These are phyloP conservation scores for Leccinum truebloodii DNA, from an alignment of 768 basidiomycete species.

Conservation along the genomic window DNA sequence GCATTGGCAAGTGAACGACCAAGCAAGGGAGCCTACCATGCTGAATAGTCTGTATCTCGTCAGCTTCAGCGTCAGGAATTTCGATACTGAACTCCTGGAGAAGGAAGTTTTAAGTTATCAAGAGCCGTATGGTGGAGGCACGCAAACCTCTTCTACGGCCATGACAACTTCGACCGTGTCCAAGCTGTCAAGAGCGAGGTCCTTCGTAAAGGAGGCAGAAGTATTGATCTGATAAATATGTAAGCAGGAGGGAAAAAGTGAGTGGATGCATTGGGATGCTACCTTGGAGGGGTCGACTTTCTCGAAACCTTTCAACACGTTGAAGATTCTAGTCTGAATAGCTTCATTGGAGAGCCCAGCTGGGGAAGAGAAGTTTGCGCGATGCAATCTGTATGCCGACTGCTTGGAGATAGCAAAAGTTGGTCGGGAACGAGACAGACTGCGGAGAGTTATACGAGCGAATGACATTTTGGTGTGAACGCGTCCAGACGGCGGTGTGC, in stretches of 20 bases:
- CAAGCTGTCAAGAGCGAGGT: slow-evolving; percentile 78
- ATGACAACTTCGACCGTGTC: slow-evolving; percentile 98
- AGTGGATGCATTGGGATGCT: background rate
- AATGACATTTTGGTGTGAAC: slow-evolving; percentile 36
- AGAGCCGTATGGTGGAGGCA: slow-evolving; percentile 4
- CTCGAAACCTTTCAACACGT: slow-evolving; percentile 34
- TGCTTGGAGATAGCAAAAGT: slow-evolving; percentile 33
- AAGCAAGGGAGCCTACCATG: slow-evolving; percentile 62
- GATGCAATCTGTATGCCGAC: slow-evolving; percentile 31
- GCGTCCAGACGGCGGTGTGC: slow-evolving; percentile 12
- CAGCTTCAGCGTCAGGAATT: slow-evolving; percentile 96
- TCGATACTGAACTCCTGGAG: slow-evolving; percentile 93
- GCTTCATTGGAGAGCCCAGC: slow-evolving; percentile 25
- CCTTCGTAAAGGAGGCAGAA: slow-evolving; percentile 55
- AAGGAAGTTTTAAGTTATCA: background rate
- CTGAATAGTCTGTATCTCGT: slow-evolving; percentile 87
- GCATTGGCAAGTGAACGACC: background rate
- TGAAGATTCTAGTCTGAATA: slow-evolving; percentile 28
- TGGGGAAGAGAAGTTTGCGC: slow-evolving; percentile 32
- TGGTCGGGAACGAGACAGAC: slow-evolving; percentile 28
- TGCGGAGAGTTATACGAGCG: slow-evolving; percentile 35
- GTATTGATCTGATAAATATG: slow-evolving; percentile 52
- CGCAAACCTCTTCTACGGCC: slow-evolving; percentile 89
- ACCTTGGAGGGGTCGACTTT: slow-evolving; percentile 34
- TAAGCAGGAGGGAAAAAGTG: slow-evolving; percentile 17